Evolutionary conservation across 805 yeast genomes (phyloP), one percentile per base, ranked within the genome.

Genomic region (Candida golubevii): DNA sequence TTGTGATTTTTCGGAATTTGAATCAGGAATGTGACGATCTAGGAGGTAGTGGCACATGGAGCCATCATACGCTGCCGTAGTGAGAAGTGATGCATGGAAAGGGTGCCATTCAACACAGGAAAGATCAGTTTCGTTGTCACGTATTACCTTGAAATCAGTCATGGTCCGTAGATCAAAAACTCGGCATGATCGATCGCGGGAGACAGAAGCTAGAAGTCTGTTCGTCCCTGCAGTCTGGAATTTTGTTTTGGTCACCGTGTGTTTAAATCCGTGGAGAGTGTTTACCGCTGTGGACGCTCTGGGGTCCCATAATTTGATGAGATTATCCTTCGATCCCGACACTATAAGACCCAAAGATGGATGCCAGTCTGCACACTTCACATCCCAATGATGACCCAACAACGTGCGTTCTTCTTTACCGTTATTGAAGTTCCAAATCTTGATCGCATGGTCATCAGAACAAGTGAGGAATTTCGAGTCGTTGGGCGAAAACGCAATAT

Each of bases 341-440:
- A 85, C 97, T 40, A 93, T 75, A 26, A 93, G 72, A 0, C 97
- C 97, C 65, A 88, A 68, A 10, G 76, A 73, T 6, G 95, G 87
- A 64, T 93, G 99, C 99, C 99, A 93, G 63, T 93, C 98, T 42
- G 95, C 87, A 43, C 90, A 81, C 61, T 93, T 93, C 18, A 93
- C 97, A 65, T 93, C 99, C 99, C 99, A 93, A 62, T 95, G 96
- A 66, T 93, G 99, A 2, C 98, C 98, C 23, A 81, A 75, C 43
- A 93, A 71, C 0, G 79, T 73, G 38, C 86, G 68, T 60, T 93
- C 99, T 54, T 88, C 93, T 46, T 77, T 71, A 32, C 93, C 93
- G 58, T 85, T 87, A 59, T 87, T 84, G 66, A 93, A 93, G 65
- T 90, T 88, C 97, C 98, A 93, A 33, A 93, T 83, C 61, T 93